Evolutionary conservation across 306 rosid species (phyloP).

Genomic region (Abrus precatorius): DNA sequence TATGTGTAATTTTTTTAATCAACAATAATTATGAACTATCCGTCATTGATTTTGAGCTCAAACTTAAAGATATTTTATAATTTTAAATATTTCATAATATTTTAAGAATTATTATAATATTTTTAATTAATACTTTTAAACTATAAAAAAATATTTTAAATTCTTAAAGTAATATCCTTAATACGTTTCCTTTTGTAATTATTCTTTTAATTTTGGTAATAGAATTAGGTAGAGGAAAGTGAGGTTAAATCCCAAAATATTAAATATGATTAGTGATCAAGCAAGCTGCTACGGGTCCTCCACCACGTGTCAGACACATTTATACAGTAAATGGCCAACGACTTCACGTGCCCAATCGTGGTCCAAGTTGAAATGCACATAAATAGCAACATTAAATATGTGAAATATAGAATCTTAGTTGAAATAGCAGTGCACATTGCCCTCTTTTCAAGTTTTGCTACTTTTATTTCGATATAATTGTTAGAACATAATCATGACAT

Average conservation of each 20-base stretch:
- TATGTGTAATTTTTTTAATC: too few relatives aligned
- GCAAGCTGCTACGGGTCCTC: neutral
- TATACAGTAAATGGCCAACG: neutral
- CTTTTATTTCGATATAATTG: neutral
- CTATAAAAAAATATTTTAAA: too few relatives aligned
- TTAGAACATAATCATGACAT: neutral
- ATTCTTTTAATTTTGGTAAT: too few relatives aligned
- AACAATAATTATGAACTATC: too few relatives aligned
- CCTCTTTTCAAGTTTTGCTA: neutral
- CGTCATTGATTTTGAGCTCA: too few relatives aligned
- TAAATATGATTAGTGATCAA: neutral
- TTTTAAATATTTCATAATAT: too few relatives aligned
- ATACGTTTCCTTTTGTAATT: too few relatives aligned
- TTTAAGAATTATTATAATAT: too few relatives aligned
- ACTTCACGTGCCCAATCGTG: constrained; percentile 22
- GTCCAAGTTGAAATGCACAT: neutral
- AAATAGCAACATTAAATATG: neutral
- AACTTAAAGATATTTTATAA: too few relatives aligned
- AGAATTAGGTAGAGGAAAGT: neutral
- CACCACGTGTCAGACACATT: neutral
- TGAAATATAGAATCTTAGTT: neutral
- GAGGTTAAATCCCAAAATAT: constrained; percentile 1
- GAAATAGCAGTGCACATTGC: neutral
- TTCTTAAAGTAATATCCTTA: too few relatives aligned
- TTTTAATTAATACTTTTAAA: too few relatives aligned